Conservation (phyloP, 768 basidiomycete genomes). For the Lentinula sp. region DNA sequence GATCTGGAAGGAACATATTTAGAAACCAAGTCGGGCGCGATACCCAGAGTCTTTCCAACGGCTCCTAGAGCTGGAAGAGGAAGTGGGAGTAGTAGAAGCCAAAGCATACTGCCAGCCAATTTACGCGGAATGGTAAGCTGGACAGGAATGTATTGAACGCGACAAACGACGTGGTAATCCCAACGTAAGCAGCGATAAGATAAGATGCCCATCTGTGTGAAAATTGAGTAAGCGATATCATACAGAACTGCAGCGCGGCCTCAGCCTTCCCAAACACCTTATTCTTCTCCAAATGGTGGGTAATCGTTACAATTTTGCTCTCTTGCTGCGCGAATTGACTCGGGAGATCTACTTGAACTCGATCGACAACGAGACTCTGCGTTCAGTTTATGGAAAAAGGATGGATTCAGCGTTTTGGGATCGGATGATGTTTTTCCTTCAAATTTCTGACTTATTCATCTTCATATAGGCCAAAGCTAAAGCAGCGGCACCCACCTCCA, state of each 20-base stretch:
- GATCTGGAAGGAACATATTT: conserved; percentile 51
- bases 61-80: conserved; percentile 14
- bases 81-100: neutral
- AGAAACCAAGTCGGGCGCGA: conserved; percentile 45
- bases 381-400: conserved; percentile 5
- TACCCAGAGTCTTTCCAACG: conserved; percentile 49
- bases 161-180: neutral
- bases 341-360: neutral
- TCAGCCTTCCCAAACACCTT: neutral
- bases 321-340: neutral
- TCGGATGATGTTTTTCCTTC: conserved; percentile 26
- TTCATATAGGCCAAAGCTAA: conserved; percentile 62
- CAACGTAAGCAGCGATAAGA: neutral
- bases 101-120: neutral
- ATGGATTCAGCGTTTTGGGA: conserved; percentile 31
- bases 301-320: neutral
- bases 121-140: neutral
- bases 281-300: conserved; percentile 1
- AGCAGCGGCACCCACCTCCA: conserved; percentile 61
- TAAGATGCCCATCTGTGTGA: neutral
- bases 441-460: conserved; percentile 15
- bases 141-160: no score
- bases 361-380: neutral
- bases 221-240: neutral
- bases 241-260: neutral